Evolutionary conservation across 1,139 yeast genomes (phyloP).

Genomic region (Zhuliangozyma parablackwelliae): DNA sequence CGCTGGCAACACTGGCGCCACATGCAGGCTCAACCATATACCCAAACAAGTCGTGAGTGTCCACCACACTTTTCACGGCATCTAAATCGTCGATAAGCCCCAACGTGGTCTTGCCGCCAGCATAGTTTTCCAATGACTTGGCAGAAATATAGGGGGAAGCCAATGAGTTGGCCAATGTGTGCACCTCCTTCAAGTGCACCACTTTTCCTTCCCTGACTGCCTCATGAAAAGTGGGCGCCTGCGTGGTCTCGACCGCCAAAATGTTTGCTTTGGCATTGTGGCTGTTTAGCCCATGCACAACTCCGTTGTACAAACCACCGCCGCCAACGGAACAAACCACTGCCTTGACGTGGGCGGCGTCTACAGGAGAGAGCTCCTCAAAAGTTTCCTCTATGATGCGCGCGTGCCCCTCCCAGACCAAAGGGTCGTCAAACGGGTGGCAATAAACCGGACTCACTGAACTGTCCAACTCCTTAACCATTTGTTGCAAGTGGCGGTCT

Average conservation of each 20-base stretch:
- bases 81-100: conserved; percentile 33
- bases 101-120: conserved; percentile 16
- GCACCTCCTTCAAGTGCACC: conserved; percentile 24
- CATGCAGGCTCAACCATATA: conserved; percentile 39
- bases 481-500: conserved; percentile 23
- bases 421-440: conserved; percentile 65
- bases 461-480: conserved; percentile 14
- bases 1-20: conserved; percentile 34
- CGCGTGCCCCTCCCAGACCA: conserved; percentile 71
- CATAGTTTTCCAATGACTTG: conserved; percentile 24
- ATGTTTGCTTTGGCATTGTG: conserved; percentile 19
- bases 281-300: conserved; percentile 24
- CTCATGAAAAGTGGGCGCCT: conserved; percentile 35
- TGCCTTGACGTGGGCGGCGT: conserved; percentile 33
- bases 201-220: conserved; percentile 26
- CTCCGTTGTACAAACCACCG: conserved; percentile 61
- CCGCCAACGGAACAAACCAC: conserved; percentile 71
- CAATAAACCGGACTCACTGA: conserved; percentile 41
- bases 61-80: conserved; percentile 27
- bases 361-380: conserved; percentile 28
- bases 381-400: conserved; percentile 57
- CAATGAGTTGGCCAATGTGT: conserved; percentile 36
- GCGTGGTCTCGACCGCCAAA: conserved; percentile 33
- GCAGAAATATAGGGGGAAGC: conserved; percentile 36
- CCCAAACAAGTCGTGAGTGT: conserved; percentile 21